Evolutionary conservation across 495 filamentous ascomycete species (phyloP), one percentile per base, ranked within the genome.

Genomic region (Talaromyces liani): DNA sequence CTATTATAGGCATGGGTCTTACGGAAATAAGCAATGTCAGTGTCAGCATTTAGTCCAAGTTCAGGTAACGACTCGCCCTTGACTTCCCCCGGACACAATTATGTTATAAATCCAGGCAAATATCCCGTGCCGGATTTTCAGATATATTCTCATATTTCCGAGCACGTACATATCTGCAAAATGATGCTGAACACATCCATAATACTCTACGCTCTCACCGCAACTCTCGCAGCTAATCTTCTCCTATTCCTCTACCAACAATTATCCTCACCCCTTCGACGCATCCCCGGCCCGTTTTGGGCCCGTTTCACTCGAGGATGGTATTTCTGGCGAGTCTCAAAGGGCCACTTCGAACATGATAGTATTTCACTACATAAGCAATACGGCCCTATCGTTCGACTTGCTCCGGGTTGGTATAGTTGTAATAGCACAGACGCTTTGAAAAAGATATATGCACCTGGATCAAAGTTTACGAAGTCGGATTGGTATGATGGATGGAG

Each of bases 281-380:
- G 74, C 29, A 72, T 88, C 57, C 78, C 80, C 0, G 84, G 84
- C 14, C 86, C 85, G 0, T 73, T 76, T 47, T 70, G 79, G 53
- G 78, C 85, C 20, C 78, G 80, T 1, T 80, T 86, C 65, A 84
- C 81, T 6, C 76, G 80, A 25, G 65, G 82, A 20, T 88, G 85
- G 84, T 82, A 82, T 63, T 78, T 85, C 58, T 68, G 71, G 3
- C 73, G 70, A 8, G 69, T 83, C 22, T 71, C 69, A 20, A 65
- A 68, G 7, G 79, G 81, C 12, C 64, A 72, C 10, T 81, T 82
- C 58, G 74, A 85, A 29, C 56, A 70, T 7, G 76, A 76, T 20
- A 80, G 82, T 58, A 74, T 82, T 31, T 58, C 60, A 0, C 69
- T 85, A 14, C 84, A 87, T 66, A 62, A 62, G 10, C 64, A 69